Base-by-base conservation (phyloP, 2,329 filamentous ascomycete genomes). In the Fusarium mexicanum region DNA sequence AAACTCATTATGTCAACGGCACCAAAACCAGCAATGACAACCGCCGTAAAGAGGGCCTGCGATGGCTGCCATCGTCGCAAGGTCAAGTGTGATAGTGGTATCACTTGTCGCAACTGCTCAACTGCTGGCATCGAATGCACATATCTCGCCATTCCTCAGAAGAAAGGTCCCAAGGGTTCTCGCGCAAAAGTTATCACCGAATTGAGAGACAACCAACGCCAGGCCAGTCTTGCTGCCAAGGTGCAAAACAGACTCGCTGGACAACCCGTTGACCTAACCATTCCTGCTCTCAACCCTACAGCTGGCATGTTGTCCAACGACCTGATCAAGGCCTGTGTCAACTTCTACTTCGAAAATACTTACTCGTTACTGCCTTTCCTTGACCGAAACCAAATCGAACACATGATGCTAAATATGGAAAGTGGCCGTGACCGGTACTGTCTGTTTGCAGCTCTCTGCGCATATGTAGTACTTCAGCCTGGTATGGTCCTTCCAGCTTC, bases 181-280 rank as follows among this genome's bases (percentile, higher is more conserved):
- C 86, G 91, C 69, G 92, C 92, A 58, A 94, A 93, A 81, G 91
- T 94, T 67, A 92, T 94, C 81, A 93, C 91, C 78, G 91, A 94
- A 79, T 81, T 94, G 69, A 88, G 92, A 74, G 91, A 92, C 78
- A 92, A 86, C 1, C 91, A 94, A 78, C 88, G 90, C 75, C 89
- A 91, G 79, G 91, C 89, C 24, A 91, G 89, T 68, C 86, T 92
- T 29, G 88, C 89, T 2, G 87, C 87, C 73, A 91, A 89, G 79
- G 86, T 91, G 22, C 89, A 91, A 75, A 89, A 87, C 78, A 87
- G 89, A 73, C 83, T 91, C 73, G 89, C 89, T 71, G 84, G 89
- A 74, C 82, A 83, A 55, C 86, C 84, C 11, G 11, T n/a, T 68
- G 84, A 87, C 38, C 83, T 86, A 57, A 82, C 85, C n/a, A 85